Conservation (phyloP, 768 basidiomycete genomes). For the Lentinula boryana region DNA sequence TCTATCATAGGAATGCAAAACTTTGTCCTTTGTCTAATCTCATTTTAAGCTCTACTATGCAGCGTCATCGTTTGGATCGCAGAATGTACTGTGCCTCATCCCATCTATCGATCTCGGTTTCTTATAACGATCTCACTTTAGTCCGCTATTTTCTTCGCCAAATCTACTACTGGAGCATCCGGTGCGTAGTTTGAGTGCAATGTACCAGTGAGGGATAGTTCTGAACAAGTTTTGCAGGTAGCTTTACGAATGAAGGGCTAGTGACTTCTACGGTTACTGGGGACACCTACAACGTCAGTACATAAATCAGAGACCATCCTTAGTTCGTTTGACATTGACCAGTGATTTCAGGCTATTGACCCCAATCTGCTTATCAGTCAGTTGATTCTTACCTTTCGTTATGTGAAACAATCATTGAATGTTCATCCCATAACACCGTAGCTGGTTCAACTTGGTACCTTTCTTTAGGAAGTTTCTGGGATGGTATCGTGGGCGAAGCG, state of each 20-base stretch:
- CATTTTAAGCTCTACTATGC: slow-evolving; percentile 42
- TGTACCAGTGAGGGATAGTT: not conserved
- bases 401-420: too few species aligned
- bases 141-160: slow-evolving; percentile 53
- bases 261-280: slow-evolving; percentile 36
- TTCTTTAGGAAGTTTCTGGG: slow-evolving; percentile 51
- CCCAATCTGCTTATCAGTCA: slow-evolving; percentile 25
- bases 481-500: slow-evolving; percentile 40
- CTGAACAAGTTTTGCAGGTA: slow-evolving; percentile 18
- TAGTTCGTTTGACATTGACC: not conserved
- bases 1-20: not conserved
- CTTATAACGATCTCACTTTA: slow-evolving; percentile 10
- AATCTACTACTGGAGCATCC: slow-evolving; percentile 41
- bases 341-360: slow-evolving; percentile 37
- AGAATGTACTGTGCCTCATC: slow-evolving; percentile 26
- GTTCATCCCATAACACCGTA: not conserved
- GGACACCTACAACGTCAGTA: slow-evolving; percentile 36
- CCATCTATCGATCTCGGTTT: not conserved
- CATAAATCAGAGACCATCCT: not conserved
- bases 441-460: slow-evolving; percentile 33
- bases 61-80: slow-evolving; percentile 50
- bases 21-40: not conserved
- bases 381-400: not conserved
- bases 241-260: slow-evolving; percentile 40
- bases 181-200: slow-evolving; percentile 14